A percentile compares a stretch with the other conserved stretches of the same genome.
phyloP scores from a whole-genome alignment of 1,139 yeast species.

The Lodderomyces metapsilosis region DNA sequence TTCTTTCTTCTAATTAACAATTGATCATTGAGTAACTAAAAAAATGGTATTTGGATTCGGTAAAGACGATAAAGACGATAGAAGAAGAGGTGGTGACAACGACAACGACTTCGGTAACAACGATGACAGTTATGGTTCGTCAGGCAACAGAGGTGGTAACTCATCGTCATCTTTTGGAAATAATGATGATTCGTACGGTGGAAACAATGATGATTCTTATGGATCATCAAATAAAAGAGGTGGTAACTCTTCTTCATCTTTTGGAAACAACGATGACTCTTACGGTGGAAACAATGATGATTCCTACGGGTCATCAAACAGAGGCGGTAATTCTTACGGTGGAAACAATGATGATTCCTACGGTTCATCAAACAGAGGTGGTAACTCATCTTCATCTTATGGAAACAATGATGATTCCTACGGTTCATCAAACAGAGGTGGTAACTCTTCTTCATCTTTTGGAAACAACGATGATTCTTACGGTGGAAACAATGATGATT shows the following conservation, averaged over 20 bases:
- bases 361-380: constrained; percentile 15
- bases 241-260: constrained; percentile 13
- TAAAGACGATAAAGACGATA: constrained; percentile 17
- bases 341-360: constrained; percentile 21
- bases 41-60: constrained; percentile 35
- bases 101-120: constrained; percentile 6
- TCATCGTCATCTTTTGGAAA: constrained; percentile 1
- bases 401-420: constrained; percentile 21
- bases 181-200: too few relatives aligned
- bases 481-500: constrained; percentile 16
- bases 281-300: constrained; percentile 14
- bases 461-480: constrained; percentile 17
- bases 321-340: constrained; percentile 21
- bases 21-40: too few relatives aligned
- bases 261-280: not conserved
- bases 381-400: constrained; percentile 16
- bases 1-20: too few relatives aligned
- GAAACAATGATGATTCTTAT: constrained; percentile 8
- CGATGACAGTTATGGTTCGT: constrained; percentile 9
- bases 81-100: constrained; percentile 8
- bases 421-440: constrained; percentile 15
- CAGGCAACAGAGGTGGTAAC: constrained; percentile 7
- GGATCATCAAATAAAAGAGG: constrained; percentile 4
- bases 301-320: constrained; percentile 15
- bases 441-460: constrained; percentile 8